phyloP scores from a whole-genome alignment of 352 stramenopile genomes.

The Globisporangium paddicum region DNA sequence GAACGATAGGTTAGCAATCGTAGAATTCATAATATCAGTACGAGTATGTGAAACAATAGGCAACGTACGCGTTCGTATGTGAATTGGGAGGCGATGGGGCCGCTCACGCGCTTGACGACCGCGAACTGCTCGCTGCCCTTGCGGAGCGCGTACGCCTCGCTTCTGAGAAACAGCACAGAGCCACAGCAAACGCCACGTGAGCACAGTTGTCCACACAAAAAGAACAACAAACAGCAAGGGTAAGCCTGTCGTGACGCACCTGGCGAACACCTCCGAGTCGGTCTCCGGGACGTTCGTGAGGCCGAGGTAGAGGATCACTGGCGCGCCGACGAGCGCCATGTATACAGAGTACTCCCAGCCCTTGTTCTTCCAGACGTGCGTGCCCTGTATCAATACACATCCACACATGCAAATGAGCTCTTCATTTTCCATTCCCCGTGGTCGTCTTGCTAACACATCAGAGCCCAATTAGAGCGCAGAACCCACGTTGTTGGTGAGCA shows the following conservation, averaged over 20 bases:
- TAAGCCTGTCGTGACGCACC: conserved; percentile 30
- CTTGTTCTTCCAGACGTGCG: conserved; percentile 75
- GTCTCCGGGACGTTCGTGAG: conserved; percentile 79
- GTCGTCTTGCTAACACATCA: neutral
- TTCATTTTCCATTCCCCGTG: neutral
- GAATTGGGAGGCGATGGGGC: conserved; percentile 39
- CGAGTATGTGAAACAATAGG: neutral
- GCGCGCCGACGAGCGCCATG: conserved; percentile 64
- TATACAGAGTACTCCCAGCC: conserved; percentile 83
- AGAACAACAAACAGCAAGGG: neutral
- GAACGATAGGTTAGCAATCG: neutral
- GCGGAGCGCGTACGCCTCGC: conserved; percentile 52
- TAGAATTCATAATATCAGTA: neutral
- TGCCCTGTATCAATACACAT: conserved; percentile 35
- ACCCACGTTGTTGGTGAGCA: conserved; percentile 85
- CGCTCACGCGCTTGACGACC: conserved; percentile 38
- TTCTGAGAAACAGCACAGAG: conserved; percentile 19
- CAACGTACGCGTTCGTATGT: conserved; percentile 46
- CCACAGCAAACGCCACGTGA: neutral
- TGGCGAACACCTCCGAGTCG: conserved; percentile 78
- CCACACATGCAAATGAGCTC: neutral
- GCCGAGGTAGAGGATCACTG: conserved; percentile 70
- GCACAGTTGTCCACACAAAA: neutral
- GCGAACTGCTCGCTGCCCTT: conserved; percentile 40
- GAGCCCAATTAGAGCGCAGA: neutral